Conservation (phyloP, 169 alveolate genomes). For the Babesia ovis region DNA sequence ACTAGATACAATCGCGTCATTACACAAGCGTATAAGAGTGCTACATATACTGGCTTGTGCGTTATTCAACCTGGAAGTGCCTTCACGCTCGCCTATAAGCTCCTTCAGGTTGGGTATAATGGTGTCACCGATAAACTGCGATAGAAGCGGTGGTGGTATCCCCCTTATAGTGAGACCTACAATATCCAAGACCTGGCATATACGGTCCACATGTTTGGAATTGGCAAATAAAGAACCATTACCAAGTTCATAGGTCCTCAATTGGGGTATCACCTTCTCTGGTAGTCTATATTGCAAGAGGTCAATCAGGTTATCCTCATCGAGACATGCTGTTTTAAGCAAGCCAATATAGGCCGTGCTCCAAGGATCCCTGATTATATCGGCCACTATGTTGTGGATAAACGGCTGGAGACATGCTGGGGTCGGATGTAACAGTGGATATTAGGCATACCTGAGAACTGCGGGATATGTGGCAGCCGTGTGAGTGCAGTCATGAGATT, state of each 20-base stretch:
- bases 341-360: conserved; percentile 34
- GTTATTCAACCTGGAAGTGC: conserved; percentile 38
- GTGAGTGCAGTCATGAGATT: conserved; percentile 45
- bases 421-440: neutral
- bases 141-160: conserved; percentile 1
- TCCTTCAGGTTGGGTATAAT: conserved; percentile 47
- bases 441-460: conserved; percentile 32
- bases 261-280: conserved; percentile 20
- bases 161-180: conserved; percentile 29
- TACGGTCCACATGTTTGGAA: neutral
- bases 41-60: conserved; percentile 30
- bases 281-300: conserved; percentile 46
- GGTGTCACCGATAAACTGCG: conserved; percentile 20
- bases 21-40: conserved; percentile 7
- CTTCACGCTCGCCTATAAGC: conserved; percentile 57
- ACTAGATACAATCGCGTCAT: neutral
- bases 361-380: conserved; percentile 56
- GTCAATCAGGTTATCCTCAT: conserved; percentile 52
- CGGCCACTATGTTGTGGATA: conserved; percentile 41
- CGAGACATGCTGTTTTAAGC: conserved; percentile 31
- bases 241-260: conserved; percentile 14
- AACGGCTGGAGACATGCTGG: conserved; percentile 56
- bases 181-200: conserved; percentile 25
- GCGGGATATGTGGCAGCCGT: conserved; percentile 20
- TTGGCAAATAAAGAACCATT: conserved; percentile 20